These are phyloP conservation scores for Eucalyptus marginata DNA, from an alignment of 345 rosid genomes.

Conservation along the genomic window DNA sequence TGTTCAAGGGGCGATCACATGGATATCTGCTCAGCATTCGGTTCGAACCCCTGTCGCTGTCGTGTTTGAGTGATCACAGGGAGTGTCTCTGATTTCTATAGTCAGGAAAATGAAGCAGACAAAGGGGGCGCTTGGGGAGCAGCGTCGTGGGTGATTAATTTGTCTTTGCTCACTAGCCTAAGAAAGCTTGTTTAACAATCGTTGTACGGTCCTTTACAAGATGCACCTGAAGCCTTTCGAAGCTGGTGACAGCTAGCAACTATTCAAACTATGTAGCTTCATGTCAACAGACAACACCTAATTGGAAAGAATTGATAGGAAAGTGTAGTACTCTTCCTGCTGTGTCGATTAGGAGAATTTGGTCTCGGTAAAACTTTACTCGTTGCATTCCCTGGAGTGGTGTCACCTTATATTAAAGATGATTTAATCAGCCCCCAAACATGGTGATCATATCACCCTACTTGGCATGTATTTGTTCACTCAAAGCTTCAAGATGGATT, in stretches of 20 bases:
- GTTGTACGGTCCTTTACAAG: not conserved
- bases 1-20: not conserved
- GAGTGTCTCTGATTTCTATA: not conserved
- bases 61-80: not conserved
- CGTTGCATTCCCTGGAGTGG: too few relatives aligned
- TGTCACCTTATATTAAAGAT: too few relatives aligned
- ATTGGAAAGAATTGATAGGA: too few relatives aligned
- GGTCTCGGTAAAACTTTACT: too few relatives aligned
- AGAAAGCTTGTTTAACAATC: not conserved
- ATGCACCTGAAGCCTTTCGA: not conserved
- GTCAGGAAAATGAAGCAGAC: not conserved
- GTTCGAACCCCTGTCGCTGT: not conserved
- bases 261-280: not conserved
- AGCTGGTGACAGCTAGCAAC: not conserved
- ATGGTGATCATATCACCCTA: too few relatives aligned
- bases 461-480: too few relatives aligned
- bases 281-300: not conserved
- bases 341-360: too few relatives aligned
- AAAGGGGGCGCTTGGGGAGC: not conserved
- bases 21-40: not conserved
- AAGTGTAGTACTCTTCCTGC: too few relatives aligned
- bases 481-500: too few relatives aligned
- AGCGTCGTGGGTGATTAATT: not conserved
- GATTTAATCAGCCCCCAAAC: too few relatives aligned
- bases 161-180: not conserved